Conservation (phyloP, 371 early-diverging fungal species). For the Mortierella sp. region DNA sequence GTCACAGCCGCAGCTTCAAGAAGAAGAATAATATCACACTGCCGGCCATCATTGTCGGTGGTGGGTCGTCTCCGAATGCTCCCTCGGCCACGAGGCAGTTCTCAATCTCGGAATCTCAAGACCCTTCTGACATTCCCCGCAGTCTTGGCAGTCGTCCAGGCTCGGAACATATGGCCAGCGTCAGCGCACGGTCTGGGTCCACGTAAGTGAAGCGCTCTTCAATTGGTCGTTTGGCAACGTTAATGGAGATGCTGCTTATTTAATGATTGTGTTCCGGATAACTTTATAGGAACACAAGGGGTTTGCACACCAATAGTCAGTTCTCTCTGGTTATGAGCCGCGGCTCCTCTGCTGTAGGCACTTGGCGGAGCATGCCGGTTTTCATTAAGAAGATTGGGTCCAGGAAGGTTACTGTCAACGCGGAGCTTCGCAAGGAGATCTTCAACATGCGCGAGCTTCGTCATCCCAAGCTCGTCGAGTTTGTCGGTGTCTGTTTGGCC, state of each 20-base stretch:
- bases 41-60: constrained; percentile 28
- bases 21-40: constrained; percentile 18
- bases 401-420: constrained; percentile 47
- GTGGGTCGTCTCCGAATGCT: background rate
- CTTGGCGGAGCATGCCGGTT: constrained; percentile 65
- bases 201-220: constrained; percentile 25
- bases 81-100: background rate
- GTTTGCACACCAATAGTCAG: constrained; percentile 22
- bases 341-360: constrained; percentile 41
- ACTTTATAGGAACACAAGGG: constrained; percentile 33
- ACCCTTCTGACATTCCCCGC: background rate
- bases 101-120: constrained; percentile 9
- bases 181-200: constrained; percentile 28
- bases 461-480: constrained; percentile 60
- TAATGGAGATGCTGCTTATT: background rate
- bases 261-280: constrained; percentile 12
- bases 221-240: too few relatives aligned
- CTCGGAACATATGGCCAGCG: constrained; percentile 15
- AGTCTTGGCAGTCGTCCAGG: constrained; percentile 21
- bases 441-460: constrained; percentile 58
- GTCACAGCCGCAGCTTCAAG: background rate
- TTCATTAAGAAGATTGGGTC: constrained; percentile 60
- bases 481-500: constrained; percentile 56
- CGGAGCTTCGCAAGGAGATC: constrained; percentile 58
- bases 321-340: constrained; percentile 33